These are phyloP conservation scores for Phialophora verrucosa DNA, from an alignment of 2,329 filamentous ascomycete species.

Conservation along the genomic window DNA sequence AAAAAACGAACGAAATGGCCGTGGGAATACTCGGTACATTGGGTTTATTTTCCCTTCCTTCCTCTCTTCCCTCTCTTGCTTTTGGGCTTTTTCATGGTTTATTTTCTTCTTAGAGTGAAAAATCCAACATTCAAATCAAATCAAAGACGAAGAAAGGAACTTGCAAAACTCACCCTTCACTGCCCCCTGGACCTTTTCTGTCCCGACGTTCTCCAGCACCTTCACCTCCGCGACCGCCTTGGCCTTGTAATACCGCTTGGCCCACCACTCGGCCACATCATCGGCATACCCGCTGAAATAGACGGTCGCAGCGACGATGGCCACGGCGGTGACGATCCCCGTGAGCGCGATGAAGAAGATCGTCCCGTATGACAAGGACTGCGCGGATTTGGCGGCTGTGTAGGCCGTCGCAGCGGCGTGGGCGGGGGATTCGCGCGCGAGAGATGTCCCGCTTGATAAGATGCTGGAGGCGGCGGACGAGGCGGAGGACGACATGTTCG, in stretches of 20 bases:
- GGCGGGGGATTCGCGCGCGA: neutral
- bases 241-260: conserved; percentile 33
- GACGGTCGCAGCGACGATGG: conserved; percentile 21
- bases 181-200: conserved; percentile 24
- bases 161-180: conserved; percentile 28
- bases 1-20: neutral
- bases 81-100: too few species aligned
- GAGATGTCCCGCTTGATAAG: neutral
- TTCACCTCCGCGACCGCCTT: conserved; percentile 32
- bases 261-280: conserved; percentile 28
- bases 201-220: conserved; percentile 28
- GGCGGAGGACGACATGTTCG: neutral
- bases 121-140: too few species aligned
- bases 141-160: neutral
- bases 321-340: conserved; percentile 25
- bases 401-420: conserved; percentile 2
- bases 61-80: too few species aligned
- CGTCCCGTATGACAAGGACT: neutral
- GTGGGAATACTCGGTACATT: neutral
- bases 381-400: neutral
- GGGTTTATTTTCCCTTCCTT: neutral
- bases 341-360: conserved; percentile 18
- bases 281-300: conserved; percentile 32
- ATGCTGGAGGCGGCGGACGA: neutral
- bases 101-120: too few species aligned